A percentile compares a stretch with the other conserved stretches of the same genome.
phyloP scores from a whole-genome alignment of 371 early-diverging fungal species.

The Mucor circinelloides region DNA sequence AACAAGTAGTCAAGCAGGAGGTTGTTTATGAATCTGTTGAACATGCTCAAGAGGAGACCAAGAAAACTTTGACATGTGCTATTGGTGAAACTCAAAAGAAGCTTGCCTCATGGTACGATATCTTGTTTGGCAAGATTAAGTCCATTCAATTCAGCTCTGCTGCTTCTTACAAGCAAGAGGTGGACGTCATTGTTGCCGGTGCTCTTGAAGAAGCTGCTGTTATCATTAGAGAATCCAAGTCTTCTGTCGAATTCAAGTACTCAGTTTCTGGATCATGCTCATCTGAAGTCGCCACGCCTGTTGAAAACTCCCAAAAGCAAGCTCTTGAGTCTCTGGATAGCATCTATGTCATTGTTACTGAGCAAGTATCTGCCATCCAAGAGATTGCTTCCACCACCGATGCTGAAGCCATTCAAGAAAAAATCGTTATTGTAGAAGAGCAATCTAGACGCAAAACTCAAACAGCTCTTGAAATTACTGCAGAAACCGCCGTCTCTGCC shows the following conservation, averaged over 20 bases:
- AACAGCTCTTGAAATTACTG: slow-evolving; percentile 25
- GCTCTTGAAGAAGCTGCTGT: slow-evolving; percentile 15
- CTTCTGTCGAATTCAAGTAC: slow-evolving; percentile 6
- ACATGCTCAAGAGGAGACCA: slow-evolving; percentile 18
- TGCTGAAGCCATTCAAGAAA: slow-evolving; percentile 17
- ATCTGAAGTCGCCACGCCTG: slow-evolving; percentile 10
- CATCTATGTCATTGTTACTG: slow-evolving; percentile 26
- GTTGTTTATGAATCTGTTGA: slow-evolving; percentile 21
- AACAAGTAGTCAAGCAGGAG: slow-evolving; percentile 8
- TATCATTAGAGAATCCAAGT: slow-evolving; percentile 22
- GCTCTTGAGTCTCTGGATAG: slow-evolving; percentile 32
- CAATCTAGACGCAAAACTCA: slow-evolving; percentile 30
- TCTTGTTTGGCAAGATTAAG: slow-evolving; percentile 18
- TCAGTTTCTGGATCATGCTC: slow-evolving; percentile 17
- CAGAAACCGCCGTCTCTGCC: slow-evolving; percentile 29
- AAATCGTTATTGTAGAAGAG: slow-evolving; percentile 16
- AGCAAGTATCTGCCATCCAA: slow-evolving; percentile 24
- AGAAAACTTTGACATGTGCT: not conserved
- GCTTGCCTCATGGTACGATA: slow-evolving; percentile 14
- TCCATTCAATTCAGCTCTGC: not conserved
- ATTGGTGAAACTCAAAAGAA: slow-evolving; percentile 13
- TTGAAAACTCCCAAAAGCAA: slow-evolving; percentile 30
- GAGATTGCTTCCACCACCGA: slow-evolving; percentile 17
- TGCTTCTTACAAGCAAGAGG: slow-evolving; percentile 11
- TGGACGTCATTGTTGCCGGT: slow-evolving; percentile 8